A percentile compares a stretch with the other conserved stretches of the same genome.
These are phyloP conservation scores for Casaregolazyma lundiana DNA, from an alignment of 1,139 yeast genomes.

Conservation along the genomic window DNA sequence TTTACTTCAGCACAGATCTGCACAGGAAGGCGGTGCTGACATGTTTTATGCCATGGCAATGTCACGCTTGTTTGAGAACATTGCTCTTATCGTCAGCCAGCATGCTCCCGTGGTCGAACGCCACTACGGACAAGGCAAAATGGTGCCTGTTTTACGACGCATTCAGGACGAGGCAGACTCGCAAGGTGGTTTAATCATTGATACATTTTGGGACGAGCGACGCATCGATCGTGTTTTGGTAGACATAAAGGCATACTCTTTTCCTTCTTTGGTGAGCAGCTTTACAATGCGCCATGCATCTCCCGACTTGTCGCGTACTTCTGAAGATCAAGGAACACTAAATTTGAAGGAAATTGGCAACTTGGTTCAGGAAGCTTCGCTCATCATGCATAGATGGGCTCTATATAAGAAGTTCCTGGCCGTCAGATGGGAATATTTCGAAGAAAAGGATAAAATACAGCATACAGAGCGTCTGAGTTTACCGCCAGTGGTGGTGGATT, in stretches of 20 bases:
- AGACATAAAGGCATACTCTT: conserved; percentile 56
- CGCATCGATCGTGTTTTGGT: conserved; percentile 52
- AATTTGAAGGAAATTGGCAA: conserved; percentile 54
- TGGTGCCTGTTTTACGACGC: conserved; percentile 61
- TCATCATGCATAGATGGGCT: conserved; percentile 82
- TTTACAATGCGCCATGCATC: conserved; percentile 19
- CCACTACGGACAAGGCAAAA: conserved; percentile 64
- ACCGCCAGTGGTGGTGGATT: conserved; percentile 45
- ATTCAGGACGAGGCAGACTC: conserved; percentile 87
- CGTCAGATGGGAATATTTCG: conserved; percentile 53
- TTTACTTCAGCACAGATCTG: conserved; percentile 39
- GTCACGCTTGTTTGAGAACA: conserved; percentile 74
- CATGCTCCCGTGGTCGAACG: conserved; percentile 74
- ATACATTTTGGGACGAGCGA: conserved; percentile 76
- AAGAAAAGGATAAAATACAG: conserved; percentile 9
- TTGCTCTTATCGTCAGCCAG: conserved; percentile 78
- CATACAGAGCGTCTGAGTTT: conserved; percentile 18
- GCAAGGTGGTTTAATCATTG: conserved; percentile 83
- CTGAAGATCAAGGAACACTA: conserved; percentile 30
- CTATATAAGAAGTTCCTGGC: conserved; percentile 74
- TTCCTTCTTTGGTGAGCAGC: conserved; percentile 37
- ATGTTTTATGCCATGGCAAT: conserved; percentile 61
- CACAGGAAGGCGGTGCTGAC: conserved; percentile 23
- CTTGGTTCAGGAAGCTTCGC: conserved; percentile 61
- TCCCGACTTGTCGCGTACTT: conserved; percentile 19